Evolutionary conservation across 2,329 filamentous ascomycete species (phyloP).

Genomic region (Fusarium tanahbumbuense): DNA sequence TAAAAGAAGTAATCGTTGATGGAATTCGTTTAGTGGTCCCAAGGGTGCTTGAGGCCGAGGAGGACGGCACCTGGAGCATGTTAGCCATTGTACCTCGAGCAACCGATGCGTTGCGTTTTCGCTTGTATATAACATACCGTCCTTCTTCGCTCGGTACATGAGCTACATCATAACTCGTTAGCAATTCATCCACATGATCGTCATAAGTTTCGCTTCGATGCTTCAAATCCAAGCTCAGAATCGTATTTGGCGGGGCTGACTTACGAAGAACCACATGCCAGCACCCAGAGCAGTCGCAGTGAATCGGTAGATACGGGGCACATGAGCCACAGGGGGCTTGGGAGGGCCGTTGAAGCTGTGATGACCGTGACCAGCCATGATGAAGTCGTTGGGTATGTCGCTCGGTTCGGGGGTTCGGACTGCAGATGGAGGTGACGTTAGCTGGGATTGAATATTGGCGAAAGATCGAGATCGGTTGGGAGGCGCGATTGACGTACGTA

Average conservation of each 20-base stretch:
- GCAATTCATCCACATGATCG: conserved; percentile 10
- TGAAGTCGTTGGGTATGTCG: conserved; percentile 25
- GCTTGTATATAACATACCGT: conserved; percentile 66
- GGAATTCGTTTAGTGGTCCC: conserved; percentile 78
- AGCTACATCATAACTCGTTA: conserved; percentile 64
- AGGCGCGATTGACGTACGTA: conserved; percentile 33
- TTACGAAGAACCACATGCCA: conserved; percentile 99
- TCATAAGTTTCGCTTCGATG: background rate
- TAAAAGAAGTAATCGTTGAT: conserved; percentile 29
- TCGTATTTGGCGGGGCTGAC: conserved; percentile 49
- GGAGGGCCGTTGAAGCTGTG: conserved; percentile 51
- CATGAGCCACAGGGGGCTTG: conserved; percentile 60
- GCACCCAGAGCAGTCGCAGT: conserved; percentile 88
- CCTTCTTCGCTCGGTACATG: conserved; percentile 97
- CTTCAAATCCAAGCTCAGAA: background rate
- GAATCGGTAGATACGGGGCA: conserved; percentile 79
- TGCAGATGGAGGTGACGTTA: conserved; percentile 13
- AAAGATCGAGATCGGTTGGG: accelerated
- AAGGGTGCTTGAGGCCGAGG: conserved; percentile 94
- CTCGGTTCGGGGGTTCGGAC: conserved; percentile 24
- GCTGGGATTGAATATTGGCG: background rate
- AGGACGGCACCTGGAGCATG: conserved; percentile 72
- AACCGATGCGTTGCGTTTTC: background rate
- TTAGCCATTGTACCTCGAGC: conserved; percentile 14
- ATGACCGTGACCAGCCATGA: conserved; percentile 44